Evolutionary conservation across 495 filamentous ascomycete genomes (phyloP), one percentile per base, ranked within the genome.

Genomic region (Neurospora sublineolata): DNA sequence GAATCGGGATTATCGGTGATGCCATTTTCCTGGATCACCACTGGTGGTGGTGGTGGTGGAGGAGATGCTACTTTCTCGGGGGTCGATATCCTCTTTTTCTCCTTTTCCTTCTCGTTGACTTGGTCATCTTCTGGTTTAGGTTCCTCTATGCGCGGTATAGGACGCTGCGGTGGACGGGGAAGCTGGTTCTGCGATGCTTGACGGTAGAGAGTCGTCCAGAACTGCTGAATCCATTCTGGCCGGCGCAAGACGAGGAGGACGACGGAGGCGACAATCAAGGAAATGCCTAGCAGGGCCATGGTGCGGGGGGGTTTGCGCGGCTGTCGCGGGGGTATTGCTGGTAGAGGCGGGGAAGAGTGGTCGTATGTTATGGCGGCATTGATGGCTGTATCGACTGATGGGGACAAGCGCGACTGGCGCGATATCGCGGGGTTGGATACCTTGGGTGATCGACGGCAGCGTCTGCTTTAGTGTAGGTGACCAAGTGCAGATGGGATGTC

Each of bases 231-330:
- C 73, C 80, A 81, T 9, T 82, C 79, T 38, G 83, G 84, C 72
- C 81, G 82, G 69, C 80, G 80, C 71, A 87, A 84, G 69, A 83
- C 80, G 69, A 87, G 76, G 68, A 85, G 82, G 16, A 87, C 79
- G 41, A 88, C 71, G 0, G 87, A 87, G 23, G 84, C 86, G 71
- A 88, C 76, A 72, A 89, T 79, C 27, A 88, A 76, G 7, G 86
- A 86, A 69, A 88, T 75, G 69, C 85, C 87, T 27, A 89, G 72
- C 71, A 86, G 77, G 75, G 80, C 83, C 86, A 87, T 88, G 8
- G 38, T 74, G 74, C 69, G 42, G 70, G 37, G 67, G 73, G 36
- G 42, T 37, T 37, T 30, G 52, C 5, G 27, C 52, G 52, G 52
- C 52, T 73, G 69, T 67, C 37, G 69, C 41, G 14, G 16, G 38